These are phyloP conservation scores for Epipyxis sp. DNA, from an alignment of 108 stramenopile species.

Conservation along the genomic window DNA sequence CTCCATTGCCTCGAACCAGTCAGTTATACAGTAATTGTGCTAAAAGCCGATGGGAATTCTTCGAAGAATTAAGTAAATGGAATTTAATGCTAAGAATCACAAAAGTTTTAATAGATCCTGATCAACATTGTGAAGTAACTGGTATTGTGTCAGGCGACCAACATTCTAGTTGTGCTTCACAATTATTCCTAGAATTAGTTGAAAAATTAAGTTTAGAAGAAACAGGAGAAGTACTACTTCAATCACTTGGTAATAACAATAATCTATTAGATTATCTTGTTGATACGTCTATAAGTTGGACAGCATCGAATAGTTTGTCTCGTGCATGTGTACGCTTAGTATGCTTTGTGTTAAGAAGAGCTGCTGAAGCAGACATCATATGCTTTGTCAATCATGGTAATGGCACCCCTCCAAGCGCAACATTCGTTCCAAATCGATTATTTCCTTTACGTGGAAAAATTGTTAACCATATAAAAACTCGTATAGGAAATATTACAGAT, in stretches of 20 bases:
- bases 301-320: background rate
- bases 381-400: background rate
- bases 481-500: background rate
- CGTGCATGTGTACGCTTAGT: background rate
- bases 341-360: conserved; percentile 4
- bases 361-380: conserved; percentile 18
- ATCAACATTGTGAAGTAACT: background rate
- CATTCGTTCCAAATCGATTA: conserved; percentile 9
- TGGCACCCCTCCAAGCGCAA: background rate
- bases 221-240: background rate
- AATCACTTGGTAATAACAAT: background rate
- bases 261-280: background rate
- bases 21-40: background rate
- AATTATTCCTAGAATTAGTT: conserved; percentile 18
- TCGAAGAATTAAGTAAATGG: conserved; percentile 9
- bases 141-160: background rate
- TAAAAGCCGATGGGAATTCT: conserved; percentile 2
- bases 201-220: conserved; percentile 26
- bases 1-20: conserved; percentile 19
- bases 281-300: background rate
- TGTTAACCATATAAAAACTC: background rate
- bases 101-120: background rate
- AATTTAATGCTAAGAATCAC: background rate
- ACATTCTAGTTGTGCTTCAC: conserved; percentile 17
- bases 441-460: background rate